Conservation (phyloP, 208 protist species). For the Crithidia bombi region DNA sequence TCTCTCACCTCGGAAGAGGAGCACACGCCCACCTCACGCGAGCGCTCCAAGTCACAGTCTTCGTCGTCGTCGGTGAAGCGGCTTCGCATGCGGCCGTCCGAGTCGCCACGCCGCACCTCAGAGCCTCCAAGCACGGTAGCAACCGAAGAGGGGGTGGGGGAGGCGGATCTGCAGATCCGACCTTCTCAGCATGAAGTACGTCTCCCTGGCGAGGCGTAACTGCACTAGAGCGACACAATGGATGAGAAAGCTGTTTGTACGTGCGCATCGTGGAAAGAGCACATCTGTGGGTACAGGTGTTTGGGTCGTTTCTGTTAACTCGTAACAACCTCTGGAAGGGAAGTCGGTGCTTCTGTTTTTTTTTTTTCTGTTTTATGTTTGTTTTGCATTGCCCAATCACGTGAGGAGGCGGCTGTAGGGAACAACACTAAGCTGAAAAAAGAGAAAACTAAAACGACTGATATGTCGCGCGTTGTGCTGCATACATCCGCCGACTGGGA, state of each 20-base stretch:
- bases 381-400: too few relatives aligned
- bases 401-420: too few relatives aligned
- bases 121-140: not conserved
- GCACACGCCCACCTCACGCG: not conserved
- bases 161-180: not conserved
- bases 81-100: not conserved
- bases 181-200: constrained; percentile 13
- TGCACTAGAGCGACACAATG: not conserved
- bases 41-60: not conserved
- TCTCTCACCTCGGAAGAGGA: constrained; percentile 7
- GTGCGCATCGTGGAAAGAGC: too few relatives aligned
- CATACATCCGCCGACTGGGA: too few relatives aligned
- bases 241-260: not conserved
- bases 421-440: too few relatives aligned
- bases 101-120: constrained; percentile 6
- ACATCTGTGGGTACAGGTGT: too few relatives aligned
- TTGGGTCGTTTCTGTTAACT: too few relatives aligned
- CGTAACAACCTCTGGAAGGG: too few relatives aligned
- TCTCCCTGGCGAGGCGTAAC: constrained; percentile 1
- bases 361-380: not conserved
- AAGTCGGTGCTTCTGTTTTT: not conserved
- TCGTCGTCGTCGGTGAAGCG: not conserved
- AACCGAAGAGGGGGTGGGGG: not conserved
- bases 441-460: too few relatives aligned
- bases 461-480: too few relatives aligned